Base-by-base conservation (phyloP, 805 yeast genomes). In the Cephaloascus fragrans region DNA sequence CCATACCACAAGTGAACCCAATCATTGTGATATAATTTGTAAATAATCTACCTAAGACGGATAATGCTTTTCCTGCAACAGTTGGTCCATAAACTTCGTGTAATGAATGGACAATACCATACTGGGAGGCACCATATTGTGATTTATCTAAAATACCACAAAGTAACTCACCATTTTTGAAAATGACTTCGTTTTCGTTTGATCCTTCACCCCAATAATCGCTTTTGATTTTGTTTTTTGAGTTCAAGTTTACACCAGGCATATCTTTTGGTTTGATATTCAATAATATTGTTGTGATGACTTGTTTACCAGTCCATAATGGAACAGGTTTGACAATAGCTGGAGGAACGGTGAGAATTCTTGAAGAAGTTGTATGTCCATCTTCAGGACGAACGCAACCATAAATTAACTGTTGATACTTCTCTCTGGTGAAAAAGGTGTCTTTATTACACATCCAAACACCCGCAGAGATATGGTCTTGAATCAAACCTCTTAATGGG, bases 1-100 rank as follows among this genome's bases (percentile, higher is more conserved):
- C 99, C 98, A 93, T 94, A 74, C 99, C 98, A 80, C 99, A 93
- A 5, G 98, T 93, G 57, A 93, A 85, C 1, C 96, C 97, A 41
- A 86, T 83, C 67, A 78, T 73, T 75, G 83, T 89, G 53, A 83
- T 88, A 61, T 87, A 93, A 60, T 85, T 87, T 18, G 99, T 94
- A 66, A 94, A 90, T 40, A 93, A 70, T 53, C 98, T 75, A 47
- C 98, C 97, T 44, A 93, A 71, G n/a, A 90, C 94, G 37, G 95
- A 83, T 37, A 93, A 68, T 4, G 93, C 74, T 55, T 84, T 82
- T 43, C 97, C 96, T 17, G 97, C 96, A 51, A 80, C 75, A 37
- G 74, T 76, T 9, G 96, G 80, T 12, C 98, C 98, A 59, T 90
- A 93, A 16, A 93, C 83, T 65, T 93, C 99, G 55, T 89, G 96